These are phyloP conservation scores for Filobasidium floriforme DNA, from an alignment of 768 basidiomycete species.

Conservation along the genomic window DNA sequence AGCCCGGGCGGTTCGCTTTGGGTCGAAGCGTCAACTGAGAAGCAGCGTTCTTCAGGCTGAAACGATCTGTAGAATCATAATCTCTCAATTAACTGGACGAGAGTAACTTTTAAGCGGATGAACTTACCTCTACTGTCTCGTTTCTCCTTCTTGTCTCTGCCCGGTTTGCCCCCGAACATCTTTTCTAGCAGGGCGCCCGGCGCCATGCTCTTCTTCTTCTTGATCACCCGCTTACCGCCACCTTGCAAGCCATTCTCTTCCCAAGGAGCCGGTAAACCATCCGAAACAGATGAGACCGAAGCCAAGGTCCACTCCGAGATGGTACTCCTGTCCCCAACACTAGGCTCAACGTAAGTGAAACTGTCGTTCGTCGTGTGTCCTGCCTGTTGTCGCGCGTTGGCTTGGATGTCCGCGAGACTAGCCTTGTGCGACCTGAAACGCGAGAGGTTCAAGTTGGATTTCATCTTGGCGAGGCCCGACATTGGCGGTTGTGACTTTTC, in stretches of 20 bases:
- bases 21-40: slow-evolving; percentile 13
- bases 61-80: not conserved
- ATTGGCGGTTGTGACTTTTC: not conserved
- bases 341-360: not conserved
- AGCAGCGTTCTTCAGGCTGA: slow-evolving; percentile 14
- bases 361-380: not conserved
- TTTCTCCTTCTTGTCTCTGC: slow-evolving; percentile 10
- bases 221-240: slow-evolving; percentile 1
- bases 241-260: slow-evolving; percentile 1
- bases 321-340: not conserved
- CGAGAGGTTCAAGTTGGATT: slow-evolving; percentile 10
- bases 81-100: not conserved
- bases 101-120: not conserved
- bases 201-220: slow-evolving; percentile 21
- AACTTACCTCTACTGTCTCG: not conserved
- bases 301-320: slow-evolving; percentile 21
- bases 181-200: slow-evolving; percentile 15
- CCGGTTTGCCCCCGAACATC: slow-evolving; percentile 11
- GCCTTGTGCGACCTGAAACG: slow-evolving; percentile 12
- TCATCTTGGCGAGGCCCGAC: slow-evolving; percentile 5
- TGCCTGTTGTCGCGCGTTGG: not conserved
- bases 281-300: slow-evolving; percentile 3
- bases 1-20: not conserved
- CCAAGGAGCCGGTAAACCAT: not conserved
- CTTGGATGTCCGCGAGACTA: slow-evolving; percentile 9